Percentiles rank a stretch among this genome's conserved stretches.
These are phyloP conservation scores for Lepiota venenata DNA, from an alignment of 768 basidiomycete species.

Conservation along the genomic window DNA sequence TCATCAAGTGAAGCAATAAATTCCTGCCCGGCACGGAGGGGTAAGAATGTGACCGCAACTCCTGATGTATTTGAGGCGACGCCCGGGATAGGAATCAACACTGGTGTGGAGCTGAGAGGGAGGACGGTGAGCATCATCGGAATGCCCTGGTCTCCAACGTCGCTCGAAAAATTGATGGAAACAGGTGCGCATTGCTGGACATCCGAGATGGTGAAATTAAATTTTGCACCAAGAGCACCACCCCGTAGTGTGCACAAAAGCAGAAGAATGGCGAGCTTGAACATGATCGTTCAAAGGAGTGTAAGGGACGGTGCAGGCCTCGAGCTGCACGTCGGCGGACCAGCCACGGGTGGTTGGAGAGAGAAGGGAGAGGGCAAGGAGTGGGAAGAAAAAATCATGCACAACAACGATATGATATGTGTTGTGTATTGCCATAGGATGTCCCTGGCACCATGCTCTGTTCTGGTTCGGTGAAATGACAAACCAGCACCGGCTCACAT, in stretches of 20 bases:
- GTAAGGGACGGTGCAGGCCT: conserved; percentile 20
- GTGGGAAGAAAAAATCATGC: conserved; percentile 7
- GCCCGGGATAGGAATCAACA: conserved; percentile 42
- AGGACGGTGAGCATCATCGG: conserved; percentile 48
- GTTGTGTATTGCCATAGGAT: background rate
- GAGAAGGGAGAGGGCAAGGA: conserved; percentile 19
- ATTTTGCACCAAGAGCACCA: background rate
- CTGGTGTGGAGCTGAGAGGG: conserved; percentile 49
- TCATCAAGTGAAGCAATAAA: conserved; percentile 59
- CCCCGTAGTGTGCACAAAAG: conserved; percentile 20
- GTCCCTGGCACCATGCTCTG: background rate
- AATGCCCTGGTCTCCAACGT: conserved; percentile 26
- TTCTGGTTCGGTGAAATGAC: conserved; percentile 2
- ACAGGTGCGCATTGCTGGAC: conserved; percentile 54
- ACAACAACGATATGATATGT: conserved; percentile 7
- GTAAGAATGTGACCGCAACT: conserved; percentile 46
- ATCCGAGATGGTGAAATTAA: conserved; percentile 32
- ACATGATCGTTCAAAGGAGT: conserved; percentile 21
- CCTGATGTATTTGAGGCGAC: conserved; percentile 34
- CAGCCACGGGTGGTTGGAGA: conserved; percentile 25
- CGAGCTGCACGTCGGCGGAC: conserved; percentile 26
- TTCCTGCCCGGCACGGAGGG: conserved; percentile 41
- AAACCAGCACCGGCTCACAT: conserved; percentile 10
- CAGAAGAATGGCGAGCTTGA: conserved; percentile 27
- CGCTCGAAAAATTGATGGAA: conserved; percentile 41